A percentile compares a stretch with the other conserved stretches of the same genome.
Conservation (phyloP, 306 rosid species). For the Cicer arietinum region DNA sequence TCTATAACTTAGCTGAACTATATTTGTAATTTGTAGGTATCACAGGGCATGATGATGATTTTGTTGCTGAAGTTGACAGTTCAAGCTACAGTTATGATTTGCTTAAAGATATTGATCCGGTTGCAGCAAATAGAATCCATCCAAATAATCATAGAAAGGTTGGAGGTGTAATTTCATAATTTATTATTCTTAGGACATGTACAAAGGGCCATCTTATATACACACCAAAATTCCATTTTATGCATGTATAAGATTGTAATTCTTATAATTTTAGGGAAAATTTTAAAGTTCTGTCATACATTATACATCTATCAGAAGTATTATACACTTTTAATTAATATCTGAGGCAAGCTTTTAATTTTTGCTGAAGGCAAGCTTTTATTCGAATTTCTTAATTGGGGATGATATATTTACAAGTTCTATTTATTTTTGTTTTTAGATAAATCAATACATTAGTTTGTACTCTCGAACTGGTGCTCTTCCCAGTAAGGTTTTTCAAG, state of each 20-base stretch:
- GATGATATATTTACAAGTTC: conserved; percentile 1
- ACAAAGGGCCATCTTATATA: not conserved
- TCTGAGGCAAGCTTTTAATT: not conserved
- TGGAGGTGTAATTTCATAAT: conserved; percentile 34
- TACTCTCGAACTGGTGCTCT: conserved; percentile 72
- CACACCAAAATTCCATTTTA: conserved; percentile 1
- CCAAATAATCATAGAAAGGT: conserved; percentile 93
- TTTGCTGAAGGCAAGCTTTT: not conserved
- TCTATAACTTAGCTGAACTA: not conserved
- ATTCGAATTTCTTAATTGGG: conserved; percentile 10
- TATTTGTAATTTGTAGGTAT: conserved; percentile 51
- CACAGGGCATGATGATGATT: conserved; percentile 37
- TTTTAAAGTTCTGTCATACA: conserved; percentile 4
- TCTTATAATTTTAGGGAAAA: not conserved
- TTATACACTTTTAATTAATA: conserved; percentile 8
- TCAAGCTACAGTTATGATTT: conserved; percentile 55
- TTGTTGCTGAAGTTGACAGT: conserved; percentile 45
- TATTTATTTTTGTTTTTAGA: conserved; percentile 58
- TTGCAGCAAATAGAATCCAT: conserved; percentile 88
- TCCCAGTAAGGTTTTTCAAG: conserved; percentile 83
- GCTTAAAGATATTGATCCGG: conserved; percentile 83
- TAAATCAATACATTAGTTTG: conserved; percentile 78
- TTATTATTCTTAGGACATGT: conserved; percentile 27
- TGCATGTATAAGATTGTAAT: not conserved
- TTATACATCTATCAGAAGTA: conserved; percentile 11